A percentile compares a stretch with the other conserved stretches of the same genome.
Conservation (phyloP, 345 rosid genomes). For the Pugionium cornutum region DNA sequence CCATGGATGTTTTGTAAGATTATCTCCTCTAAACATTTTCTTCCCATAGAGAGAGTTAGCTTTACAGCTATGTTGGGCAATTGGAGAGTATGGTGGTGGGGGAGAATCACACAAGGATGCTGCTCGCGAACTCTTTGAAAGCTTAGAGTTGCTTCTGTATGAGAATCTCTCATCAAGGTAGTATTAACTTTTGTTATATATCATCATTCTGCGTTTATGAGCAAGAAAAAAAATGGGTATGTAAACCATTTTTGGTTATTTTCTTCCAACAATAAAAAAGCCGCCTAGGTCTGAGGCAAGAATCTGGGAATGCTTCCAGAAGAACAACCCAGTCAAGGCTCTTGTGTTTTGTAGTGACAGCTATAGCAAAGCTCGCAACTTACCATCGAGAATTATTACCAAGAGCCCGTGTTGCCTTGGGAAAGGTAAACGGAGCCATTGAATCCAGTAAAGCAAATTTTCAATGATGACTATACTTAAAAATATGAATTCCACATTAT, state of each 20-base stretch:
- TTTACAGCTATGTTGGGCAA: constrained; percentile 93
- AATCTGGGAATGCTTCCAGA: constrained; percentile 49
- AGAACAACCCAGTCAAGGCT: constrained; percentile 83
- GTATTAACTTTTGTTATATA: constrained; percentile 6
- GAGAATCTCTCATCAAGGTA: constrained; percentile 94
- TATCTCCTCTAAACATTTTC: constrained; percentile 15
- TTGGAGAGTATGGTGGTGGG: constrained; percentile 97
- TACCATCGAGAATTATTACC: constrained; percentile 78
- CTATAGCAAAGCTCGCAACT: constrained; percentile 92
- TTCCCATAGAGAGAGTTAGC: constrained; percentile 74
- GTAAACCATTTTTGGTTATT: constrained; percentile 17
- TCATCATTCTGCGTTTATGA: background rate
- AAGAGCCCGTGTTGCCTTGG: constrained; percentile 94
- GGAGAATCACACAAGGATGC: constrained; percentile 84
- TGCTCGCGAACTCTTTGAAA: constrained; percentile 97
- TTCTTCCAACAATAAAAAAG: constrained; percentile 43
- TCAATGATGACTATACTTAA: background rate
- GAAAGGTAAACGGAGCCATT: constrained; percentile 53
- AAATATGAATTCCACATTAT: background rate
- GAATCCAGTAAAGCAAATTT: background rate
- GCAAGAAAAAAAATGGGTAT: constrained; percentile 9
- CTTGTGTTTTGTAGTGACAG: constrained; percentile 89
- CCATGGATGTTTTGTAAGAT: background rate
- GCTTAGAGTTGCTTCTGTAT: constrained; percentile 83
- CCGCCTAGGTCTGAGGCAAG: constrained; percentile 75